Percentiles rank a stretch among this genome's conserved stretches.
Conservation (phyloP, 2,329 filamentous ascomycete genomes). For the Colletotrichum orchidophilum region DNA sequence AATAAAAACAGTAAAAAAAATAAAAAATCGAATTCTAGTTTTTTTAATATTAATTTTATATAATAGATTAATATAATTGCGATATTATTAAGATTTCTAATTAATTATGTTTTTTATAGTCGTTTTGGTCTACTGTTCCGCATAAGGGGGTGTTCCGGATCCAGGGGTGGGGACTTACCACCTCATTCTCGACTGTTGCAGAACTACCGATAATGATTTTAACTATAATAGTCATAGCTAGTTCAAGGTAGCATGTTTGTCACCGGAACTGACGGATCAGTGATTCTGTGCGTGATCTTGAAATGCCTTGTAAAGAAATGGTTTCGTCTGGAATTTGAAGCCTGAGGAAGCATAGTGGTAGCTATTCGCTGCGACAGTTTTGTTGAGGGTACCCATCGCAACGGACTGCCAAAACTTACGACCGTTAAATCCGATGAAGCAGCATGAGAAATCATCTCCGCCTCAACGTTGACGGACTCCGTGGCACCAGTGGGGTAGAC, state of each 20-base stretch:
- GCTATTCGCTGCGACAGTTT: neutral
- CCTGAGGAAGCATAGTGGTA: neutral
- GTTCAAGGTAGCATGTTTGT: too few relatives aligned
- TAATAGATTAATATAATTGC: too few relatives aligned
- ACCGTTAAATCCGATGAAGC: neutral
- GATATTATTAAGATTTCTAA: too few relatives aligned
- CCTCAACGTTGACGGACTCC: neutral
- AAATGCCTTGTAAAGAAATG: neutral
- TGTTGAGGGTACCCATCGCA: neutral
- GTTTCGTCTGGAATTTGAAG: neutral
- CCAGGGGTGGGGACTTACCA: neutral
- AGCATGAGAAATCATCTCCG: neutral
- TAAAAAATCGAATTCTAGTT: neutral
- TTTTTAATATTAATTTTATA: neutral
- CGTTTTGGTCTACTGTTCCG: too few relatives aligned
- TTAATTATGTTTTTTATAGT: too few relatives aligned
- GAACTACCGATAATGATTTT: neutral
- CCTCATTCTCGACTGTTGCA: neutral
- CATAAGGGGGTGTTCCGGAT: too few relatives aligned
- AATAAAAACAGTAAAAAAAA: neutral
- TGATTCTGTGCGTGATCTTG: neutral
- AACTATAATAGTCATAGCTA: neutral
- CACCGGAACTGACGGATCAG: neutral
- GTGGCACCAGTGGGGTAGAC: neutral
- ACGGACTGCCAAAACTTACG: neutral